phyloP scores from a whole-genome alignment of 345 rosid species.

The Corchorus capsularis region DNA sequence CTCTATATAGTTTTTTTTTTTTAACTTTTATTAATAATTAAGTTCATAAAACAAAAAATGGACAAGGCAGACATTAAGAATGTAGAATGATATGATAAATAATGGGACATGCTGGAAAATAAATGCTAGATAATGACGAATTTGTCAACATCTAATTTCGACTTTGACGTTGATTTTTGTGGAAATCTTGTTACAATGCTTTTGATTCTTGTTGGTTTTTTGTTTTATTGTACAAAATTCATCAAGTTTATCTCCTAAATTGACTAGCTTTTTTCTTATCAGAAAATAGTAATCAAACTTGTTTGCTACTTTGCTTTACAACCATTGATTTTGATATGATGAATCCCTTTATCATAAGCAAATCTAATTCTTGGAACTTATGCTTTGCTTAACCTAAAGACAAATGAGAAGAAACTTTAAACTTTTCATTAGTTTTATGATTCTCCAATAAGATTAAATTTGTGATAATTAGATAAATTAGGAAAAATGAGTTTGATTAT shows the following conservation, averaged over 20 bases:
- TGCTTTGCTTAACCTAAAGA: slow-evolving; percentile 11
- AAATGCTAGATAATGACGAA: not conserved
- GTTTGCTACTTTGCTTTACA: not conserved
- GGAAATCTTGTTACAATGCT: not conserved
- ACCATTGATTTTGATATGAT: not conserved
- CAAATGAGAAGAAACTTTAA: not conserved
- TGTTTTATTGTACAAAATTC: not conserved
- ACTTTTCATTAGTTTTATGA: too few species aligned
- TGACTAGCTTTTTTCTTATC: not conserved
- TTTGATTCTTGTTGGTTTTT: not conserved
- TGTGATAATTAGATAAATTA: too few species aligned
- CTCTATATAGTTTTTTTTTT: not conserved
- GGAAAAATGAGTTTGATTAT: not conserved
- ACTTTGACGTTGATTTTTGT: not conserved
- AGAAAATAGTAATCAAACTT: not conserved
- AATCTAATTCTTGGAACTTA: not conserved
- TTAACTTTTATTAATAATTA: too few species aligned
- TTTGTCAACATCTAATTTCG: not conserved
- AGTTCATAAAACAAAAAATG: too few species aligned
- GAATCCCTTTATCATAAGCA: not conserved
- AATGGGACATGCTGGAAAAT: not conserved
- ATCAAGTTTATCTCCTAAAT: not conserved
- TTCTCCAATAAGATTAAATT: not conserved
- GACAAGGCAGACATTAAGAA: slow-evolving; percentile 1
- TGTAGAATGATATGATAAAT: not conserved